These are phyloP conservation scores for Lactarius psammicola DNA, from an alignment of 768 basidiomycete genomes.

Conservation along the genomic window DNA sequence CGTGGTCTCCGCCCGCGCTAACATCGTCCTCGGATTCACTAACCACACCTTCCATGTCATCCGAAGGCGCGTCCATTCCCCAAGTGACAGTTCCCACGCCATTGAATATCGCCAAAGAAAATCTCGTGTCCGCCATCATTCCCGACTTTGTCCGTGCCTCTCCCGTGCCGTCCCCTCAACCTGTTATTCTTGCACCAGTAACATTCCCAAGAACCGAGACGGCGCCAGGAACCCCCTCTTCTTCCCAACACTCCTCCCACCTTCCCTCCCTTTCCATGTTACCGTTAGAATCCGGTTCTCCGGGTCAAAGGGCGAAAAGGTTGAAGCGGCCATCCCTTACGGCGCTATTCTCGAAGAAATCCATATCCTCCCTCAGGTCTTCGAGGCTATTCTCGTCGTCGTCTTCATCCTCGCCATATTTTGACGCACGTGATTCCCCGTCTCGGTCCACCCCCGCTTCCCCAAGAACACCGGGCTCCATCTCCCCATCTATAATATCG, in stretches of 20 bases:
- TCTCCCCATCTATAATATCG: slow-evolving; percentile 35
- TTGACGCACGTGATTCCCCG: slow-evolving; percentile 39
- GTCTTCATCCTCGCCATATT: slow-evolving; percentile 36
- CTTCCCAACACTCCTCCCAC: slow-evolving; percentile 40
- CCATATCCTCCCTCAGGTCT: slow-evolving; percentile 46
- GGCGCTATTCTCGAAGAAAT: slow-evolving; percentile 64
- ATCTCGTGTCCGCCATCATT: slow-evolving; percentile 35
- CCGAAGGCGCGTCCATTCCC: slow-evolving; percentile 20
- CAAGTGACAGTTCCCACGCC: slow-evolving; percentile 13
- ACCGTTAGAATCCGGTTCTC: slow-evolving; percentile 38
- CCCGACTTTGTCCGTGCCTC: slow-evolving; percentile 31
- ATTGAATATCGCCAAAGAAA: slow-evolving; percentile 33
- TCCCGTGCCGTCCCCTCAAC: slow-evolving; percentile 30
- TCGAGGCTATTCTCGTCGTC: slow-evolving; percentile 35
- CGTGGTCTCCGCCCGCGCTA: slow-evolving; percentile 24
- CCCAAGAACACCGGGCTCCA: slow-evolving; percentile 28
- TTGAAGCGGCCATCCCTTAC: slow-evolving; percentile 70
- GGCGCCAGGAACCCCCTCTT: slow-evolving; percentile 35
- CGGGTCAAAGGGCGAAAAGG: slow-evolving; percentile 37
- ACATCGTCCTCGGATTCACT: slow-evolving; percentile 27
- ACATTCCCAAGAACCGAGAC: slow-evolving; percentile 47
- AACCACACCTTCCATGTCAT: slow-evolving; percentile 28
- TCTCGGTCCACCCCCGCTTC: slow-evolving; percentile 20
- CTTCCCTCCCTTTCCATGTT: slow-evolving; percentile 35
- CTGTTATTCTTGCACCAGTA: slow-evolving; percentile 33